A percentile compares a stretch with the other conserved stretches of the same genome.
phyloP scores from a whole-genome alignment of 352 stramenopile species.

The Pythium rishiriense region DNA sequence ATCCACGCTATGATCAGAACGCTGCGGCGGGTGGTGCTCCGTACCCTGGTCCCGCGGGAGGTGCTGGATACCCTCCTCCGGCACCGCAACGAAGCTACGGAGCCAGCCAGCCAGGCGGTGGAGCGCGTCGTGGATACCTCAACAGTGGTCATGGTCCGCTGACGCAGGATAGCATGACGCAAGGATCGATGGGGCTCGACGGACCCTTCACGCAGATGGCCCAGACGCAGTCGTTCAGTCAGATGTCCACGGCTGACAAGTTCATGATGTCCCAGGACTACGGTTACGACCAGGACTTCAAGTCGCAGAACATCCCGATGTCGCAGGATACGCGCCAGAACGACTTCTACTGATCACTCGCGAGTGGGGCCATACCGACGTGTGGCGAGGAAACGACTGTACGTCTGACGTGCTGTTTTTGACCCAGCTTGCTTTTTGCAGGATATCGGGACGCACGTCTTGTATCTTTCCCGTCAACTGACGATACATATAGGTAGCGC shows the following conservation, averaged over 20 bases:
- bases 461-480: background rate
- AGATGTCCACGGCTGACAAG: conserved; percentile 76
- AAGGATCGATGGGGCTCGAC: conserved; percentile 58
- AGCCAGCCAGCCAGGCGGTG: conserved; percentile 10
- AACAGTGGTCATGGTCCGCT: conserved; percentile 53
- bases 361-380: background rate
- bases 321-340: conserved; percentile 66
- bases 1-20: conserved; percentile 75
- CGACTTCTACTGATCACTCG: conserved; percentile 68
- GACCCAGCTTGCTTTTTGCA: background rate
- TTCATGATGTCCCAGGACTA: conserved; percentile 87
- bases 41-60: conserved; percentile 26
- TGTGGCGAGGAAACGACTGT: background rate
- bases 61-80: conserved; percentile 39
- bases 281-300: conserved; percentile 77
- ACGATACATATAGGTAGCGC: background rate
- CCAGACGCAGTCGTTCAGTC: conserved; percentile 85
- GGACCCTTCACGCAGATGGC: conserved; percentile 78
- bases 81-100: conserved; percentile 39
- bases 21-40: conserved; percentile 10
- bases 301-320: conserved; percentile 84
- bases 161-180: conserved; percentile 77
- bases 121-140: conserved; percentile 29
- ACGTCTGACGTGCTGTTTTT: background rate
- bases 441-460: background rate